Evolutionary conservation across 2,329 filamentous ascomycete genomes (phyloP).

Genomic region (Penicillium concentricum): DNA sequence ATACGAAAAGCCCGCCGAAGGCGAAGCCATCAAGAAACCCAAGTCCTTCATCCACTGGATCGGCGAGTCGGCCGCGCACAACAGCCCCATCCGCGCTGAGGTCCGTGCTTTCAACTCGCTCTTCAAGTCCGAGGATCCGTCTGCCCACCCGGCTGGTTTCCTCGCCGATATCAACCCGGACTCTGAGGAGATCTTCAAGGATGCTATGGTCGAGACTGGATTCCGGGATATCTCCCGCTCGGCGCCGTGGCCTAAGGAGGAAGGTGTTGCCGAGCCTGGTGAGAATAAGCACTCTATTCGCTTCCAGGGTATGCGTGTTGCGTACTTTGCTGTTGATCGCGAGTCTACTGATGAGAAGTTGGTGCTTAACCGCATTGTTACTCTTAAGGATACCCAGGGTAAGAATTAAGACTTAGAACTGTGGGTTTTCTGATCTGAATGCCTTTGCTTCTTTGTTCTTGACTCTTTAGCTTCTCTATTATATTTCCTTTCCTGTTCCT

Average conservation of each 20-base stretch:
- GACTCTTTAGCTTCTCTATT: neutral
- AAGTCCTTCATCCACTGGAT: conserved; percentile 93
- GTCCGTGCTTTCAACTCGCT: conserved; percentile 77
- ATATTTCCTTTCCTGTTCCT: neutral
- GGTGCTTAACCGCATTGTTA: conserved; percentile 88
- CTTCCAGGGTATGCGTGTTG: conserved; percentile 89
- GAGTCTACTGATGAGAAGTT: conserved; percentile 78
- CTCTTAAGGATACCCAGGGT: conserved; percentile 67
- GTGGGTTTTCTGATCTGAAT: neutral
- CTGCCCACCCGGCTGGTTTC: conserved; percentile 74
- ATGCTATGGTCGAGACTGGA: conserved; percentile 79
- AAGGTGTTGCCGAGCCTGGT: conserved; percentile 51
- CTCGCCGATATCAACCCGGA: conserved; percentile 80
- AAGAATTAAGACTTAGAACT: conserved; percentile 22
- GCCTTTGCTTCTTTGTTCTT: neutral
- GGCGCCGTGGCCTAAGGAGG: conserved; percentile 79
- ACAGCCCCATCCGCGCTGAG: conserved; percentile 63
- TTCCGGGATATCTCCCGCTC: conserved; percentile 71
- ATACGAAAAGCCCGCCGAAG: conserved; percentile 66
- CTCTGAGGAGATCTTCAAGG: conserved; percentile 73
- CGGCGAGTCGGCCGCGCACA: conserved; percentile 62
- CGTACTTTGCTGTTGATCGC: conserved; percentile 63
- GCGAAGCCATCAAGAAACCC: conserved; percentile 60
- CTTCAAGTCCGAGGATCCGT: conserved; percentile 84
- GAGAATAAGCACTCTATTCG: conserved; percentile 67